A percentile compares a stretch with the other conserved stretches of the same genome.
phyloP scores from a whole-genome alignment of 2,329 filamentous ascomycete species.

The Verticillium albo-atrum region DNA sequence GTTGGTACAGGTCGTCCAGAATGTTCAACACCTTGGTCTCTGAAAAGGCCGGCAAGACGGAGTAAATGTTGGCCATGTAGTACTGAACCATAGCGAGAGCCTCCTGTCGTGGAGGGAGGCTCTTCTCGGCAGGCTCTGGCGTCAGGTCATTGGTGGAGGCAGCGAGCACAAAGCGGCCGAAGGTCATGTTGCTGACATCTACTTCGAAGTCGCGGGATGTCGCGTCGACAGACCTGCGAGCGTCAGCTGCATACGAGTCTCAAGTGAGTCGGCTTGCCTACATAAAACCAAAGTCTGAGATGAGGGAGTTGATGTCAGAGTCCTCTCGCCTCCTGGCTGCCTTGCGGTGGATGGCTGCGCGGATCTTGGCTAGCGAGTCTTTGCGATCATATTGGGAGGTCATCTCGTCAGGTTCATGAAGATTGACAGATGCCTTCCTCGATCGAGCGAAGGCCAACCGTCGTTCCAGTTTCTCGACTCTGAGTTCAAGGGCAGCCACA shows the following conservation, averaged over 20 bases:
- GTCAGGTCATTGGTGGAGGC: slow-evolving; percentile 71
- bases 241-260: slow-evolving; percentile 13
- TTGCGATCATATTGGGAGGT: slow-evolving; percentile 50
- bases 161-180: slow-evolving; percentile 82
- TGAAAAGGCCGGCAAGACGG: slow-evolving; percentile 76
- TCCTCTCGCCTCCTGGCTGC: slow-evolving; percentile 66
- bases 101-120: slow-evolving; percentile 67
- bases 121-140: slow-evolving; percentile 54
- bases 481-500: slow-evolving; percentile 88
- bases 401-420: slow-evolving; percentile 54
- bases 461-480: slow-evolving; percentile 82
- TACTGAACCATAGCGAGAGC: slow-evolving; percentile 70
- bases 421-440: slow-evolving; percentile 65
- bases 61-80: slow-evolving; percentile 79
- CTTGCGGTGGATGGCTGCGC: slow-evolving; percentile 60
- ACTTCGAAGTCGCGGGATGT: slow-evolving; percentile 92
- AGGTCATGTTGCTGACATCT: slow-evolving; percentile 84
- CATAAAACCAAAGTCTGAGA: slow-evolving; percentile 91
- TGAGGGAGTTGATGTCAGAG: slow-evolving; percentile 83
- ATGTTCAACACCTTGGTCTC: slow-evolving; percentile 74
- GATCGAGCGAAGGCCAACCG: slow-evolving; percentile 66
- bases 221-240: slow-evolving; percentile 77
- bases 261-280: too few relatives aligned
- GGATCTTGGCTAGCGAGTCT: slow-evolving; percentile 58
- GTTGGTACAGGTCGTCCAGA: slow-evolving; percentile 76